Evolutionary conservation across 257 asterid genomes (phyloP), one percentile per base, ranked within the genome.

Genomic region (Penstemon eatonii): DNA sequence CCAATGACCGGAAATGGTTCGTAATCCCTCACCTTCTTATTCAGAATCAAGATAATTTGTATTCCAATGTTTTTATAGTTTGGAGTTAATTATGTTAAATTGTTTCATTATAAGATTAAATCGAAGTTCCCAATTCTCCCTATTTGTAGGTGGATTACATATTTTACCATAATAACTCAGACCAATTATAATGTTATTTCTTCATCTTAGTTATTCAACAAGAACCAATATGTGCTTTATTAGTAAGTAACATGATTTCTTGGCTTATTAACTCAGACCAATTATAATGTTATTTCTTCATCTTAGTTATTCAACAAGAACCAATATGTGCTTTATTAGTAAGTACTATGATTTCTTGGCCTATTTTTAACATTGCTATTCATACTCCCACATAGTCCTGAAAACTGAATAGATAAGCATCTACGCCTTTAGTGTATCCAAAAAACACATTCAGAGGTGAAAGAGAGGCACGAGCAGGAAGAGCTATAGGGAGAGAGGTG

Each of bases 1-100:
- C 84, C 65, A 82, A 89, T 77, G 97, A 91, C 76, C 69, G 74
- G 44, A 65, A 51, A 73, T 85, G 95, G 97, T 90, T 78, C 6
- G 81, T 67, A n/a, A 47, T 73, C 59, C 36, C 51, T 37, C 53
- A 5, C 43, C 13, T 36, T 46, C n/a, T 38, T 18, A 58, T 52
- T 71, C 25, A 60, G 44, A 41, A 36, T 9, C 56, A 8, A 59
- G 45, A 47, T 12, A 5, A 50, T 12, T 19, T 11, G 51, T 46
- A 46, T 25, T 25, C 33, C 33, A 25, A 25, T 25, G 33, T 25
- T 25, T 25, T 25, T 25, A 25, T 25, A 25, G 38, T 1, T 33
- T 7, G 42, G 41, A 18, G 12, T 41, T 40, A 4, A 7, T 59
- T 39, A 12, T 36, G 5, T 12, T 42, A 12, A 36, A 8, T 12